Conservation (phyloP, 805 yeast species). For the Hanseniaspora singularis region DNA sequence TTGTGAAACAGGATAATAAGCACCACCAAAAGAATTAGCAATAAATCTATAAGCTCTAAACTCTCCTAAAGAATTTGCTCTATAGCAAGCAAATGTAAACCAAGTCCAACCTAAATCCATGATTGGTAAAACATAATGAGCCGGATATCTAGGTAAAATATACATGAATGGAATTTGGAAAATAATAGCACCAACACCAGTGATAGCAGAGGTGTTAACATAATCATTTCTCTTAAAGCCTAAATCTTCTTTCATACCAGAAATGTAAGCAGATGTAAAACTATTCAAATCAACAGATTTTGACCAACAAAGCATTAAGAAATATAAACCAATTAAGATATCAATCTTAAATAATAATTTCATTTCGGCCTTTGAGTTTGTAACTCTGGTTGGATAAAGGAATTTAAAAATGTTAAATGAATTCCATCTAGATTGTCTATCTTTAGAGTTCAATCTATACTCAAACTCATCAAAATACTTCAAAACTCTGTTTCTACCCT, state of each 20-base stretch:
- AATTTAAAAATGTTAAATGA: slow-evolving; percentile 25
- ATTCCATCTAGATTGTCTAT: slow-evolving; percentile 23
- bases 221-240: slow-evolving; percentile 53
- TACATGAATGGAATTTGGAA: slow-evolving; percentile 58
- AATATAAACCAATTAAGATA: slow-evolving; percentile 41
- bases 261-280: slow-evolving; percentile 53
- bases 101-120: slow-evolving; percentile 61
- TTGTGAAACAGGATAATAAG: slow-evolving; percentile 52
- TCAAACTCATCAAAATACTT: slow-evolving; percentile 42
- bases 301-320: slow-evolving; percentile 54
- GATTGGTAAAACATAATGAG: slow-evolving; percentile 37
- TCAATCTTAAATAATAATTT: slow-evolving; percentile 43
- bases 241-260: slow-evolving; percentile 50
- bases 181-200: slow-evolving; percentile 49
- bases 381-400: slow-evolving; percentile 28
- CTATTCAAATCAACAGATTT: slow-evolving; percentile 53
- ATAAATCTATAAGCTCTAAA: slow-evolving; percentile 54
- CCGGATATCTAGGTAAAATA: slow-evolving; percentile 43
- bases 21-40: slow-evolving; percentile 58
- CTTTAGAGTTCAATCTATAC: slow-evolving; percentile 32
- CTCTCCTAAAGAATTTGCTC: slow-evolving; percentile 37
- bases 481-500: slow-evolving; percentile 33
- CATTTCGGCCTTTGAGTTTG: slow-evolving; percentile 35
- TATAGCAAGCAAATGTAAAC: slow-evolving; percentile 46
- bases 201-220: slow-evolving; percentile 46